Evolutionary conservation across 495 filamentous ascomycete genomes (phyloP).

Genomic region (Clavariopsis aquatica): DNA sequence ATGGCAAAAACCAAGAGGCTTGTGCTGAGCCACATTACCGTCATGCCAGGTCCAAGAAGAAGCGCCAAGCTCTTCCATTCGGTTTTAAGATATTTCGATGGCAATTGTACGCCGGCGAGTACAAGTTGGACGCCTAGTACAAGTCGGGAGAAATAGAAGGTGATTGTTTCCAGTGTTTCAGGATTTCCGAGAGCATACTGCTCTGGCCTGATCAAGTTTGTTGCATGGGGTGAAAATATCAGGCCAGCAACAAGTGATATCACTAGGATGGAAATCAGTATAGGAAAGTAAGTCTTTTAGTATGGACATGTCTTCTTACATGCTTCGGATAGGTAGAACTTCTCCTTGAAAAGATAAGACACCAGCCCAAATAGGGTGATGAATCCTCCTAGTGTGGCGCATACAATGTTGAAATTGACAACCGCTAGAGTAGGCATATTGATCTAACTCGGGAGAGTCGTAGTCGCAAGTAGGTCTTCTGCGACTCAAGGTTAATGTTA

Average conservation of each 20-base stretch:
- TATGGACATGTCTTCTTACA: no score
- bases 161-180: slow-evolving; percentile 63
- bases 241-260: slow-evolving; percentile 82
- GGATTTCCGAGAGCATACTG: slow-evolving; percentile 70
- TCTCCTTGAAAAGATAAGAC: slow-evolving; percentile 85
- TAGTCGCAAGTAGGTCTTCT: background rate
- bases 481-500: slow-evolving; percentile 27
- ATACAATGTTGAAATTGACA: slow-evolving; percentile 87
- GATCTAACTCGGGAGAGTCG: background rate
- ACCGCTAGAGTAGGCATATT: slow-evolving; percentile 75
- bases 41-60: slow-evolving; percentile 84
- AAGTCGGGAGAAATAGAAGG: slow-evolving; percentile 80
- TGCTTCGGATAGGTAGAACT: slow-evolving; percentile 88
- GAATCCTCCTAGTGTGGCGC: slow-evolving; percentile 81
- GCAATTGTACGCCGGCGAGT: slow-evolving; percentile 87
- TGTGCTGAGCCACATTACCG: slow-evolving; percentile 83
- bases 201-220: slow-evolving; percentile 73
- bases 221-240: slow-evolving; percentile 72
- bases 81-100: slow-evolving; percentile 74
- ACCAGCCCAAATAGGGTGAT: slow-evolving; percentile 86
- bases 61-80: slow-evolving; percentile 79
- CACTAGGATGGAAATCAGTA: slow-evolving; percentile 55
- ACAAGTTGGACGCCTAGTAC: slow-evolving; percentile 91
- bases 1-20: slow-evolving; percentile 77
- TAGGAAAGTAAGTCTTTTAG: no score